Evolutionary conservation across 306 rosid species (phyloP), one percentile per base, ranked within the genome.

Genomic region (Vicia sativa): DNA sequence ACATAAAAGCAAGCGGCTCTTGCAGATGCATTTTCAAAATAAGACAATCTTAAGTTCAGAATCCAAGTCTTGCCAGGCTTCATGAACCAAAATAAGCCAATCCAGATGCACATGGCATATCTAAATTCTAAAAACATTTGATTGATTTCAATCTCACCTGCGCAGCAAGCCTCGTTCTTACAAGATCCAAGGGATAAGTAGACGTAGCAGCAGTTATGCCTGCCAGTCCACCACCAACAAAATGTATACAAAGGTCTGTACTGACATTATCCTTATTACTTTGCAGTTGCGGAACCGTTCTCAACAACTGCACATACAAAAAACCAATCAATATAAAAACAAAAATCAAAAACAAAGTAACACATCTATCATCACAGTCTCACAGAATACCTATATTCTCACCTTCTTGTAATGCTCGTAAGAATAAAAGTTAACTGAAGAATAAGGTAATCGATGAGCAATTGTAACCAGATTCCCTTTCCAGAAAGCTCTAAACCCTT

Each of bases 401-500:
- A 95, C 99, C 97, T 84, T 75, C 78, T 88, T 91, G 77, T 90
- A 95, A 71, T 82, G 96, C 80, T 95, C 99, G 29, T 87, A 95
- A 7, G 99, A 85, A 81, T 85, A 95, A 71, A 95, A 95, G 71
- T 87, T 95, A 42, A 88, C 91, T 0, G 99, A 95, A 53, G 97
- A 90, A 81, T 95, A 95, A 29, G 99, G 97, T 5, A 95, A 79
- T 0, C 99, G 95, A 50, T 95, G 99, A 65, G 97, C 97, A 74
- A 95, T 91, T 5, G 99, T 95, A 59, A 91, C 99, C 25, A 95
- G 59, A 79, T 95, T 95, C 73, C 99, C 99, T 77, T 90, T 95
- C 99, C 99, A 95, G 74, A 95, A 91, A 72, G 99, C 97, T 74
- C 95, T 74, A 77, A 95, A 78, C 15, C 99, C 99, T 65, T 95